These are phyloP conservation scores for Gracilariopsis chorda DNA, from an alignment of 23 red algal species.

Conservation along the genomic window DNA sequence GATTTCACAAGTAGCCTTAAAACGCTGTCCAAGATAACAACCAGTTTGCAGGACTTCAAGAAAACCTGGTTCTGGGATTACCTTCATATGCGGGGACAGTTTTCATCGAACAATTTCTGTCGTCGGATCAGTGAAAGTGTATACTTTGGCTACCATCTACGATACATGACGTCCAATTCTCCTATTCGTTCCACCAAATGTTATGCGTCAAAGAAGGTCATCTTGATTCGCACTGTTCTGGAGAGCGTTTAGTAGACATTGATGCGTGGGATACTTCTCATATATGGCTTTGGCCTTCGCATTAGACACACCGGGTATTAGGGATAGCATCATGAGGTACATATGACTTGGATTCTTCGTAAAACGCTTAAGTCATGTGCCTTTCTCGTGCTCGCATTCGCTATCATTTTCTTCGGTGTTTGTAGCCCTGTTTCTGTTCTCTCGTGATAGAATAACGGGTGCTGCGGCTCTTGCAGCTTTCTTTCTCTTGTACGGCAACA, in stretches of 20 bases:
- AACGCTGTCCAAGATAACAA: too few relatives aligned
- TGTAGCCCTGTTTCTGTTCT: background rate
- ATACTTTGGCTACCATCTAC: background rate
- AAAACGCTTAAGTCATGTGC: too few relatives aligned
- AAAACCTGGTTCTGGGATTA: too few relatives aligned
- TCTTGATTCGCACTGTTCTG: background rate
- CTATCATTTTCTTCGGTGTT: background rate
- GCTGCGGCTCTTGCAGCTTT: background rate
- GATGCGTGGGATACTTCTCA: conserved; percentile 12
- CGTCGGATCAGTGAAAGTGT: background rate
- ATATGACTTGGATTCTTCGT: background rate
- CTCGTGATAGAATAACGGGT: background rate
- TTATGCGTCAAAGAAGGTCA: background rate
- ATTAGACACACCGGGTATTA: conserved; percentile 3
- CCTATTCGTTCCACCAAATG: background rate
- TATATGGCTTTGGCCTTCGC: conserved; percentile 7
- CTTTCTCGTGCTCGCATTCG: too few relatives aligned
- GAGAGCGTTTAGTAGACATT: background rate
- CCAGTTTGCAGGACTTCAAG: too few relatives aligned
- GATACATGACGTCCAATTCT: conserved; percentile 8
- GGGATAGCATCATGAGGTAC: conserved; percentile 7
- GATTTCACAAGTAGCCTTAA: too few relatives aligned
- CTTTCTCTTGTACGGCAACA: background rate
- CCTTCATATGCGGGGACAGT: too few relatives aligned
- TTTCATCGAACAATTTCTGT: background rate